Base-by-base conservation (phyloP, 805 yeast genomes). In the Metschnikowia aberdeeniae region DNA sequence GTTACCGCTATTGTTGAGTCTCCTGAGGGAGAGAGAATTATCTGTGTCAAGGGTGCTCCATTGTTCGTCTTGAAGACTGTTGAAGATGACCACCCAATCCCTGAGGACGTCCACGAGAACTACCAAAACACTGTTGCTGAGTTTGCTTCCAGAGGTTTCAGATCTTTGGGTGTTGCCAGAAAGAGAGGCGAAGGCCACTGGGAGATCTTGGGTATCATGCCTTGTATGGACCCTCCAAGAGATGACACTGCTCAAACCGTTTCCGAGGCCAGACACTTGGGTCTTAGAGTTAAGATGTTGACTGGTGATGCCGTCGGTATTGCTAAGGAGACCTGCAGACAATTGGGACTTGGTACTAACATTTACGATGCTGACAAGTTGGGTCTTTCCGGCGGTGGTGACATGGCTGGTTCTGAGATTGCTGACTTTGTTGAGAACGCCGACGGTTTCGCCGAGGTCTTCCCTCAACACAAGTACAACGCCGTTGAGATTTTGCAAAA, bases 281-380 rank as follows among this genome's bases (percentile, higher is more conserved):
- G 97, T 82, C 81, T 89, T 67, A 84, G 93, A 76, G 93, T 89
- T 62, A 89, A 89, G 85, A 89, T 89, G 97, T 83, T 89, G 72
- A 89, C 97, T 76, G 97, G 97, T 83, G 97, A 89, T 77, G 97
- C 97, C 72, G 96, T 89, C 66, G 97, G 96, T 81, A 89, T 89
- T 76, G 97, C 97, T 65, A 86, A 89, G 82, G 97, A 89, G 79
- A 89, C 97, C 69, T 88, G 96, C 76, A 86, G 96, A 76, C 97
- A 89, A 81, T 82, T 89, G 71, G 97, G 97, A 72, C 77, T 89
- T 61, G 97, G 97, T 76, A 86, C 95, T 61, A 88, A 88, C 85
- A 89, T 89, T 65, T 89, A 87, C 80, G 89, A 89, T 71, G 97
- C 97, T 64, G 97, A 89, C 77, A 84, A 92, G 76, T 82, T 89